Evolutionary conservation across 2,329 filamentous ascomycete species (phyloP), one percentile per base, ranked within the genome.

Genomic region (Acephala macrosclerotiorum): DNA sequence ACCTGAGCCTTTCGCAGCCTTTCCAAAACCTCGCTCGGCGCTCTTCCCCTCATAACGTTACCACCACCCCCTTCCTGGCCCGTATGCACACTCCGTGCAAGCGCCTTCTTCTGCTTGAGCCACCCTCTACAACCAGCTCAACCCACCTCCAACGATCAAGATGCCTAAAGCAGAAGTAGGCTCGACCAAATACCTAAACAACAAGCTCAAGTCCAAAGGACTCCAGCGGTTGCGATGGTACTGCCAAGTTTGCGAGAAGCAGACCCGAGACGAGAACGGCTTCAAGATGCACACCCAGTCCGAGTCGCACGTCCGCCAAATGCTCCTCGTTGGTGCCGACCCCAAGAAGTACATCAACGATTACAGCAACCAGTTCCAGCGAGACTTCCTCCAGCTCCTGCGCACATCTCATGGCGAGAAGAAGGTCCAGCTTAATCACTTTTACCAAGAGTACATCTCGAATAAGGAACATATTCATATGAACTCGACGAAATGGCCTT

Each of bases 141-240:
- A n/a, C n/a, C n/a, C n/a, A n/a, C n/a, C n/a, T n/a, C 49, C 49
- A 53, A 47, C 38, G 18, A 47, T 22, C 81, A 90, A 77, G 60
- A 98, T 98, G 95, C 90, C 91, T 61, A 93, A 92, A 83, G 96
- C 96, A 74, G 96, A 98, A 83, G 89, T 93, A 61, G 96, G 96
- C 69, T 92, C 90, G 64, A 93, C 91, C n/a, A 98, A 97, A 81
- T 87, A 93, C 78, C 86, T 98, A 66, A 89, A 87, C 80, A 98
- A 98, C 82, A 91, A 94, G 80, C 90, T 97, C 82, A 97, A 97
- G 80, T 87, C 88, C 69, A 91, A 93, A 77, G 89, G 89, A 62
- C 80, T 89, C 12, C 91, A 96, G 75, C 87, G 95, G 7, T 83
- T 99, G 61, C 87, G 95, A 77, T 99, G 93, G 92, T 98, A 94